Conservation (phyloP, 345 rosid species). For the Rhizophora apiculata region DNA sequence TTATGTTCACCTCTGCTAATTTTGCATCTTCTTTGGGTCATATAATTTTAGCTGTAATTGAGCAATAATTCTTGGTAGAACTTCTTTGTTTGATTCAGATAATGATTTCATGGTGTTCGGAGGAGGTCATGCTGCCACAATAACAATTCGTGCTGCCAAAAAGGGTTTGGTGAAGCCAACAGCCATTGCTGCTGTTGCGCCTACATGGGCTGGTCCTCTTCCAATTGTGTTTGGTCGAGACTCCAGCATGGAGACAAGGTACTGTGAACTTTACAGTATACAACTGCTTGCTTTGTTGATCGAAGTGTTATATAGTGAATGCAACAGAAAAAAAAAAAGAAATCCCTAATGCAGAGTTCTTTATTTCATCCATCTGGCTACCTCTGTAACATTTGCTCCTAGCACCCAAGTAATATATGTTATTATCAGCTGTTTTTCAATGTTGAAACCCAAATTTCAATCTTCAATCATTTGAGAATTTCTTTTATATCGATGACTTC, state of each 20-base stretch:
- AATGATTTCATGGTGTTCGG: conserved; percentile 65
- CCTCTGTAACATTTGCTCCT: neutral
- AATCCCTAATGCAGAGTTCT: neutral
- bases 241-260: conserved; percentile 82
- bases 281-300: too few relatives aligned
- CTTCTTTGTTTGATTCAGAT: conserved; percentile 28
- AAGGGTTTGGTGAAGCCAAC: conserved; percentile 74
- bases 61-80: neutral
- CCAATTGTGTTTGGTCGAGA: conserved; percentile 93
- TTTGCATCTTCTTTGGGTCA: neutral
- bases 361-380: neutral
- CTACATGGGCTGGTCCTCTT: conserved; percentile 94
- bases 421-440: neutral
- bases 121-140: conserved; percentile 88
- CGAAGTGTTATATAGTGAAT: too few relatives aligned
- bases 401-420: neutral
- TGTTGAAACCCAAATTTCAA: neutral
- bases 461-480: neutral
- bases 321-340: too few relatives aligned
- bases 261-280: conserved; percentile 2
- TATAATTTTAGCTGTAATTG: neutral
- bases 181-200: conserved; percentile 86
- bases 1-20: neutral
- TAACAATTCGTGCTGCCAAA: conserved; percentile 60
- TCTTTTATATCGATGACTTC: neutral